These are phyloP conservation scores for Uncinocarpus reesii DNA, from an alignment of 2,329 filamentous ascomycete genomes.

Conservation along the genomic window DNA sequence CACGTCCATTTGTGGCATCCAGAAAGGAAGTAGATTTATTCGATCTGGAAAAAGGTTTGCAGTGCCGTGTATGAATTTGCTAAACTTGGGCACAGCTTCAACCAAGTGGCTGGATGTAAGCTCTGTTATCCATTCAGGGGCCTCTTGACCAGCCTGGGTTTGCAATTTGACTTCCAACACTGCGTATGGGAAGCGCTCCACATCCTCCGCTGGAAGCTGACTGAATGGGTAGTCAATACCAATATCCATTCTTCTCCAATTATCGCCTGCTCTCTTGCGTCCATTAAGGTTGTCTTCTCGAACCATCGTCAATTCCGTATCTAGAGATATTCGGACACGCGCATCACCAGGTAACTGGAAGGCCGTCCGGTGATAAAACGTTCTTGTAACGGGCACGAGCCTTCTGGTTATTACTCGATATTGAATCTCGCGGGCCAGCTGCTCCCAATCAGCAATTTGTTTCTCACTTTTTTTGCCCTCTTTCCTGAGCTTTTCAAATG, in stretches of 20 bases:
- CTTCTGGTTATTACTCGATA: conserved; percentile 83
- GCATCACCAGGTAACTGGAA: conserved; percentile 96
- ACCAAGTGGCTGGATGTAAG: conserved; percentile 88
- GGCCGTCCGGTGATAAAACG: conserved; percentile 95
- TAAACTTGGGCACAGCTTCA: conserved; percentile 98
- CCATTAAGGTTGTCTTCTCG: conserved; percentile 93
- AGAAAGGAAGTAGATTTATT: conserved; percentile 87
- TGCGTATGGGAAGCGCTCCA: conserved; percentile 89
- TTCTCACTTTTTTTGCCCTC: conserved; percentile 90
- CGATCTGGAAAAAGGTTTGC: conserved; percentile 75
- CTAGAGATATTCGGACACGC: conserved; percentile 88
- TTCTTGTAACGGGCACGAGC: conserved; percentile 79
- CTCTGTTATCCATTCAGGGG: conserved; percentile 92
- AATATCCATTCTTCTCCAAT: conserved; percentile 96
- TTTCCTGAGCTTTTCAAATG: conserved; percentile 94
- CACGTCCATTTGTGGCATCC: conserved; percentile 96
- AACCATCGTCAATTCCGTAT: conserved; percentile 90
- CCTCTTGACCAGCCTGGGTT: conserved; percentile 88
- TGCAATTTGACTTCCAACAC: conserved; percentile 96
- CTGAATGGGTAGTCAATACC: conserved; percentile 92
- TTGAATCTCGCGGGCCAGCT: conserved; percentile 82
- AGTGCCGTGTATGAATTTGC: conserved; percentile 95
- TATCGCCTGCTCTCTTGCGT: conserved; percentile 61
- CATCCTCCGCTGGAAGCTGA: conserved; percentile 72
- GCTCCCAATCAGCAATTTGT: conserved; percentile 80